These are phyloP conservation scores for Tricholoma hemisulphureum DNA, from an alignment of 768 basidiomycete genomes.

Conservation along the genomic window DNA sequence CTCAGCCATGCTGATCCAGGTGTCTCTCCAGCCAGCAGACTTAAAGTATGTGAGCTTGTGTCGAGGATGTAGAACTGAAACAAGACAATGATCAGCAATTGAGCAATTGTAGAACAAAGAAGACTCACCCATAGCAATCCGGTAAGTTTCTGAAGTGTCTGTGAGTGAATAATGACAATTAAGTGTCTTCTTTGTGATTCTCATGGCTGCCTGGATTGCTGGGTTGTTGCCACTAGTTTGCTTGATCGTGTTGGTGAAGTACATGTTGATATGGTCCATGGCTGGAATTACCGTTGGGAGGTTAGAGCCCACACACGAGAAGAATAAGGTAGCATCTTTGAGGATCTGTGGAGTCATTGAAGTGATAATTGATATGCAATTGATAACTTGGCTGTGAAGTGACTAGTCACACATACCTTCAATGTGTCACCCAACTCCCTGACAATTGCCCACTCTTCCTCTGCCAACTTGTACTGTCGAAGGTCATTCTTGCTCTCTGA, in stretches of 20 bases:
- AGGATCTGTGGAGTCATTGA: neutral
- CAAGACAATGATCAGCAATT: constrained; percentile 14
- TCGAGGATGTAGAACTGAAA: constrained; percentile 24
- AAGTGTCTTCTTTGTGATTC: constrained; percentile 24
- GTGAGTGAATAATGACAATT: constrained; percentile 33
- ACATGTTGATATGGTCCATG: constrained; percentile 10
- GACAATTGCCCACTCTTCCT: neutral
- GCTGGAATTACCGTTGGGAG: neutral
- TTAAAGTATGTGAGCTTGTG: neutral
- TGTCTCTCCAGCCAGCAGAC: neutral
- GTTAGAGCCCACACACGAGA: neutral
- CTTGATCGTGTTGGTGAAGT: neutral
- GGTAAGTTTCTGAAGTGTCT: constrained; percentile 30
- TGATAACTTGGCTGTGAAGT: neutral
- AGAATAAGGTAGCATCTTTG: neutral
- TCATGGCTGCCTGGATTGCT: constrained; percentile 21
- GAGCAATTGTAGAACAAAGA: constrained; percentile 6
- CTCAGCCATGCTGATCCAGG: neutral
- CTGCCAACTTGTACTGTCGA: neutral
- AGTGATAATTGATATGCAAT: no score
- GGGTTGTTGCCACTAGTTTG: neutral
- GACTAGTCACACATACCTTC: neutral
- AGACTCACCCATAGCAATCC: constrained; percentile 39
- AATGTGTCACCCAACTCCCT: neutral
- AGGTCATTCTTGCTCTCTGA: neutral